Base-by-base conservation (phyloP, 352 stramenopile species). In the Albugo laibachii region DNA sequence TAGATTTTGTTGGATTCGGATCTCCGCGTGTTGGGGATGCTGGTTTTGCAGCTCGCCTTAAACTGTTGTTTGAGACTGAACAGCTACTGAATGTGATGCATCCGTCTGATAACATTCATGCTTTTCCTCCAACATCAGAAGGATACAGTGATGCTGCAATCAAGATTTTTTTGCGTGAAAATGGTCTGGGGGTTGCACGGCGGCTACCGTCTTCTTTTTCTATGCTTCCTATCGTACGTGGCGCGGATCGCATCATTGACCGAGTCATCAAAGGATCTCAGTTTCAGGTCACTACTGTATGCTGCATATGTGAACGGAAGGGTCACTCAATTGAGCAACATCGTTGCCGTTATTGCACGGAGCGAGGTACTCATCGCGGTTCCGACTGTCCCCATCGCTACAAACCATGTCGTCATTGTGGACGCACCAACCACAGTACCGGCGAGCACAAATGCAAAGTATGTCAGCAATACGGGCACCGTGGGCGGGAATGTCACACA, bases 1-100 rank as follows among this genome's bases (percentile, higher is more conserved):
- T 91, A 54, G 85, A 71, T 51, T 80, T 84, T 44, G 75, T 91
- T 10, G 73, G 75, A 53, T 91, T 91, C 62, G 77, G 77, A 20
- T 82, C 74, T 19, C 77, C 77, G 5, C 74, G 75, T 1, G 75
- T 84, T 3, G 77, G 77, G 1, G 77, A 91, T 37, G 66, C 79
- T 27, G 74, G 74, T 34, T 84, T 91, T 59, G 77, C 77, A 1
- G 67, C 77, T 36, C 66, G 74, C 1, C 52, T 91, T 38, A 64
- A 70, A 14, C 49, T 86, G 38, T 61, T 91, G 8, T 91, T 85
- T 47, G 66, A 84, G 16, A 64, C 71, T 4, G 66, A 87, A 47
- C 77, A 91, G 41, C 48, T 87, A 12, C 46, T 91, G 13, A 83
- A 86, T 47, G 67, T 91, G 8, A 91, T 91, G 77, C 72, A 91